Conservation (phyloP, 148 eudicot species). For the Suaeda aralocaspica region DNA sequence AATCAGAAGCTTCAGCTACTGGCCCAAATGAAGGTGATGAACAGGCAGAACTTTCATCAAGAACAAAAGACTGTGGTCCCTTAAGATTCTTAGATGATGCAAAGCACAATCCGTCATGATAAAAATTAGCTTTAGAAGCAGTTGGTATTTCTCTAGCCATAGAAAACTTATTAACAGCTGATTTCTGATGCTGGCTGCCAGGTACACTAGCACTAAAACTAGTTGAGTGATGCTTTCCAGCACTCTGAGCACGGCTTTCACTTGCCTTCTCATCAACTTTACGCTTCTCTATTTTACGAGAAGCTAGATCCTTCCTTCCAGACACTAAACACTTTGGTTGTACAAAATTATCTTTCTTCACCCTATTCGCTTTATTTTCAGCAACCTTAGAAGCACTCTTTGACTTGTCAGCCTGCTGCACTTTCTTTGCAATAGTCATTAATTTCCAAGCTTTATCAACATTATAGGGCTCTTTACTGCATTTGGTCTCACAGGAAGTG, state of each 20-base stretch:
- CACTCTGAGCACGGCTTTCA: conserved; percentile 20
- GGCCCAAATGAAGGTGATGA: conserved; percentile 23
- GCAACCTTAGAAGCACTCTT: conserved; percentile 23
- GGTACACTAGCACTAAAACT: conserved; percentile 10
- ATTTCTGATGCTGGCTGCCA: conserved; percentile 16
- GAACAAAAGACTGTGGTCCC: conserved; percentile 14
- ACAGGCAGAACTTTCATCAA: conserved; percentile 15
- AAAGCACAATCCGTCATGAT: conserved; percentile 18
- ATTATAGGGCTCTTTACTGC: conserved; percentile 29
- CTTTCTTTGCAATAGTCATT: conserved; percentile 60
- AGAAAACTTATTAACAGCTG: conserved; percentile 9
- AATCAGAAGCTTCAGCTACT: conserved; percentile 24
- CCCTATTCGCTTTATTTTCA: conserved; percentile 18
- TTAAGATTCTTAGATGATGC: conserved; percentile 14
- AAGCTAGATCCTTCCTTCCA: conserved; percentile 20
- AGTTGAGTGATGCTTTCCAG: conserved; percentile 20
- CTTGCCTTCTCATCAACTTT: conserved; percentile 16
- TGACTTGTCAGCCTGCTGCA: conserved; percentile 27
- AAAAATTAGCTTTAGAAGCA: conserved; percentile 6
- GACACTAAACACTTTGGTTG: conserved; percentile 19
- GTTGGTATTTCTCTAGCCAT: conserved; percentile 19
- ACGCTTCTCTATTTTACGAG: conserved; percentile 15
- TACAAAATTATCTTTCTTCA: conserved; percentile 16
- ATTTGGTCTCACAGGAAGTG: conserved; percentile 13
- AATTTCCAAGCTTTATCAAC: conserved; percentile 83